Evolutionary conservation across 2,329 filamentous ascomycete species (phyloP), one percentile per base, ranked within the genome.

Genomic region (Colletotrichum euphorbiae): DNA sequence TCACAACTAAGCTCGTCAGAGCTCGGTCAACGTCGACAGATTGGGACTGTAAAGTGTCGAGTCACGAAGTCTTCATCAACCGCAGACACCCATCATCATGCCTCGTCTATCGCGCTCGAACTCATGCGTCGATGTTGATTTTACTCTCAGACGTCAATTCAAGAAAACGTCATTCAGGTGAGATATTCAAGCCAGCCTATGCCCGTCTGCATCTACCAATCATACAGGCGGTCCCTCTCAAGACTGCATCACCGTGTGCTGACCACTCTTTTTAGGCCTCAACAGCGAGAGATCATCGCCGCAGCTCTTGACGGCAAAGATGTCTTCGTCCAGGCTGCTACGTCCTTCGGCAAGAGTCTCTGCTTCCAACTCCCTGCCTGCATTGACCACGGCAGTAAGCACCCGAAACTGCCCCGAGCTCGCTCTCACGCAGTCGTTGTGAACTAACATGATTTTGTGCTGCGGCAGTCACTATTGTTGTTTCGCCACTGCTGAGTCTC

Each of bases 301-400:
- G 92, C 93, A 7, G 92, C 93, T 3, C 84, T 98, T 8, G 88
- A 91, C 63, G 91, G 93, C 15, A 86, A 94, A 70, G 95, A 98
- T 90, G 91, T 98, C 48, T 98, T 97, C 75, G 87, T 98, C 1
- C 95, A 98, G 79, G 95, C 95, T 52, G 92, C 92, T 62, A 94
- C 92, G 3, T 93, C 91, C 9, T 98, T 98, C 77, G 95, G 94
- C 46, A 98, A 98, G 79, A 97, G 93, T 75, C 79, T 98, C 60
- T 98, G 95, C 81, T 98, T 95, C 76, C 94, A 98, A 77, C 85
- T 98, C 1, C 94, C 94, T 8, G 94, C 94, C 24, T 90, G 98
- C 36, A 90, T 97, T 64, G 91, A 95, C 74, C 89, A 90, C 77
- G 95, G 95, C 71, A 93, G 92, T 94, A 81, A 75, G 90, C 86